Evolutionary conservation across 2,329 filamentous ascomycete genomes (phyloP).

Genomic region (Cladosporium sp.): DNA sequence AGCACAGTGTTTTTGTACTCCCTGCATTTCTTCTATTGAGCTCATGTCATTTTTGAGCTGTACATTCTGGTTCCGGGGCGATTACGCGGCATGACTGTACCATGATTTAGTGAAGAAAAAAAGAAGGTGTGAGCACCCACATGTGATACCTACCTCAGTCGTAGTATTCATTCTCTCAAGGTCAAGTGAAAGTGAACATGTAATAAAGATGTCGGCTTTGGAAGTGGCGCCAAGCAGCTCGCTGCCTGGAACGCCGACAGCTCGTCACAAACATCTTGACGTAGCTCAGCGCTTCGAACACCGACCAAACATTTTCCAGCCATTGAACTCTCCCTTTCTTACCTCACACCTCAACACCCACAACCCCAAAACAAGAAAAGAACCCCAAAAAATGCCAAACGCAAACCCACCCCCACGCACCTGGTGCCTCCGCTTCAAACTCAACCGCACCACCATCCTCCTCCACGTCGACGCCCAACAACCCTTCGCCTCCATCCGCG

Average conservation of each 20-base stretch:
- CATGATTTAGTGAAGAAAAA: too few species aligned
- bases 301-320: not conserved
- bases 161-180: too few species aligned
- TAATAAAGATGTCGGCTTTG: not conserved
- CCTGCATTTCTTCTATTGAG: not conserved
- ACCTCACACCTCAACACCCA: not conserved
- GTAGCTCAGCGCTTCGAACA: not conserved
- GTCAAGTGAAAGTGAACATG: not conserved
- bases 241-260: constrained; percentile 2
- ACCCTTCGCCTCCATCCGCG: constrained; percentile 44
- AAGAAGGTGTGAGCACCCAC: not conserved
- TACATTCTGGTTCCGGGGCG: not conserved
- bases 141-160: not conserved
- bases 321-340: not conserved
- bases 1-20: not conserved
- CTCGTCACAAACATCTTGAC: not conserved
- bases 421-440: constrained; percentile 47
- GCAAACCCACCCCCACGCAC: constrained; percentile 10
- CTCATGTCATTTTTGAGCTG: not conserved
- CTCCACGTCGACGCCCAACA: constrained; percentile 49
- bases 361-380: not conserved
- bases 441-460: constrained; percentile 49
- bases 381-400: constrained; percentile 3
- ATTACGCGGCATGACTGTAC: not conserved
- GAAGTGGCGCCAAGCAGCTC: not conserved